Conservation (phyloP, 768 basidiomycete species). For the Leccinum olivaceopallidum region DNA sequence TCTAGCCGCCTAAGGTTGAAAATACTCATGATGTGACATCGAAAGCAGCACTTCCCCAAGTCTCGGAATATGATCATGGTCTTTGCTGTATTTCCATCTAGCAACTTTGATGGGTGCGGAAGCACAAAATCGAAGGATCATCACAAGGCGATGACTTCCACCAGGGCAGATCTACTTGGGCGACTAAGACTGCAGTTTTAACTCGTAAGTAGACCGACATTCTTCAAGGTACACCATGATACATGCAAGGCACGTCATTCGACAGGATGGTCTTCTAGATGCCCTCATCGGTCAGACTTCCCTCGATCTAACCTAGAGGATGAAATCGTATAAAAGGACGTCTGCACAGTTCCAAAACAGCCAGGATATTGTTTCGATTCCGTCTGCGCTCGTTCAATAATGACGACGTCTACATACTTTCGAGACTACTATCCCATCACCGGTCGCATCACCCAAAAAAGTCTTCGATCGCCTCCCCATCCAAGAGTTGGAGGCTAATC, state of each 20-base stretch:
- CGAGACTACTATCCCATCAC: conserved; percentile 22
- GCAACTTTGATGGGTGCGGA: background rate
- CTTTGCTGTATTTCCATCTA: background rate
- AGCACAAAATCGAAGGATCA: background rate
- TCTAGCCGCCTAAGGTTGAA: background rate
- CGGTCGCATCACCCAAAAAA: conserved; percentile 19
- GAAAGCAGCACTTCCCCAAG: background rate
- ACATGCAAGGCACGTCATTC: background rate
- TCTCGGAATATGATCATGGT: background rate
- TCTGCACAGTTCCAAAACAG: background rate
- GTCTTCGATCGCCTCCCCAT: conserved; percentile 25
- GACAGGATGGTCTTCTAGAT: background rate
- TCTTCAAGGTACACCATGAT: background rate
- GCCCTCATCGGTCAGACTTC: background rate
- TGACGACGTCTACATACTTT: background rate
- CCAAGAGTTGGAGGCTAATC: conserved; percentile 17
- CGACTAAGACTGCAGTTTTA: background rate
- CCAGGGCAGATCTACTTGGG: background rate
- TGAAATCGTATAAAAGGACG: conserved; percentile 9
- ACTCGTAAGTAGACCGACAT: background rate
- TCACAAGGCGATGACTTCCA: background rate
- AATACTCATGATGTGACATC: background rate
- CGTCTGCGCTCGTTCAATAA: background rate
- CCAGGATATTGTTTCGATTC: conserved; percentile 3
- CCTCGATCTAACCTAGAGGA: background rate